Base-by-base conservation (phyloP, 305 asterid species). In the Solanum hybrid region DNA sequence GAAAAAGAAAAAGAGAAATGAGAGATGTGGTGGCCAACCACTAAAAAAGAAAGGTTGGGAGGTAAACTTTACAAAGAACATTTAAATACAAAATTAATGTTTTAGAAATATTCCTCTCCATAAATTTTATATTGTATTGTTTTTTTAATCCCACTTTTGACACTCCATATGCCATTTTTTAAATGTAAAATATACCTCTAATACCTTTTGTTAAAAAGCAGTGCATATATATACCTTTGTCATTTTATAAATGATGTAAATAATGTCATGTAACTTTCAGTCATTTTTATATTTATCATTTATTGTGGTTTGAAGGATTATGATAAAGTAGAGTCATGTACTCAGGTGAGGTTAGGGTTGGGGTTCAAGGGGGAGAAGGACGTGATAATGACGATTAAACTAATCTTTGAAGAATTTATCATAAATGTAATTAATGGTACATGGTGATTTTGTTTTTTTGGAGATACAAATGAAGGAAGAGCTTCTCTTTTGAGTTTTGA, bases 1-100 rank as follows among this genome's bases (percentile, higher is more conserved):
- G 34, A 32, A 32, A 64, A 36, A 77, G 82, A 24, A 86, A 31
- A 40, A 10, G 35, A 86, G 72, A 24, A 38, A 73, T 12, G 24
- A 35, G 78, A 88, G 90, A 81, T 45, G 34, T 32, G 34, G 80
- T 88, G 91, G 91, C 66, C 85, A 87, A 40, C 92, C 90, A 90
- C 91, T 90, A 60, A 89, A 60, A 88, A 88, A 90, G 89, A 89
- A 66, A 90, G 92, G 90, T 80, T 64, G 90, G 69, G 90, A 3
- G 90, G 66, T 80, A 56, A 88, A 91, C 88, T 90, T 93, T 24
- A 84, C 17, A 45, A 84, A 84, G 24, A 45, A 29, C 85, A 78
- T 42, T 84, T 45, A 84, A 45, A 84, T 27, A 84, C 4, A 45
- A 2, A 40, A 40, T 7, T 40, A 27, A 81, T 81, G 37, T 81